phyloP scores from a whole-genome alignment of 2,329 filamentous ascomycete genomes.

The Colletotrichum viniferum region DNA sequence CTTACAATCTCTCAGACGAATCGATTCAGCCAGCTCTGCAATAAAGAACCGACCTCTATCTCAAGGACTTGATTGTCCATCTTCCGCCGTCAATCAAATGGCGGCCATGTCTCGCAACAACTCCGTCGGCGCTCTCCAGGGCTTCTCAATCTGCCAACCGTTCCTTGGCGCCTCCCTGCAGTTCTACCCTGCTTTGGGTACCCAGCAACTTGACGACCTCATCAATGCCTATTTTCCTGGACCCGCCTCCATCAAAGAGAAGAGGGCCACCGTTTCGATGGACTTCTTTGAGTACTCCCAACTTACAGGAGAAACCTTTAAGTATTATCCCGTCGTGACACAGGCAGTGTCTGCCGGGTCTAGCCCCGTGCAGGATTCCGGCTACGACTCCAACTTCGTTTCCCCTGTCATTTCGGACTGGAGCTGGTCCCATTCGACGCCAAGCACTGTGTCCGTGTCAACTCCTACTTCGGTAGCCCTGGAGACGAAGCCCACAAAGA shows the following conservation, averaged over 20 bases:
- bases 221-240: slow-evolving; percentile 63
- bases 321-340: slow-evolving; percentile 61
- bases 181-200: slow-evolving; percentile 70
- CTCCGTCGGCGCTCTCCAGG: slow-evolving; percentile 42
- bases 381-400: slow-evolving; percentile 48
- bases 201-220: slow-evolving; percentile 64
- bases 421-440: slow-evolving; percentile 47
- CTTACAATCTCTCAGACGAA: neutral
- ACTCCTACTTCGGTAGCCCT: slow-evolving; percentile 32
- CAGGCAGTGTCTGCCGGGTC: slow-evolving; percentile 50
- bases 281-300: slow-evolving; percentile 62
- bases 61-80: neutral
- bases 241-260: slow-evolving; percentile 58
- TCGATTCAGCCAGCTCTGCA: neutral
- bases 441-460: slow-evolving; percentile 31
- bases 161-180: slow-evolving; percentile 61
- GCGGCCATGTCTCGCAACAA: slow-evolving; percentile 40
- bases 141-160: slow-evolving; percentile 66
- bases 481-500: slow-evolving; percentile 28
- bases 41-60: neutral
- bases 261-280: slow-evolving; percentile 61
- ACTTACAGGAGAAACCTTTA: slow-evolving; percentile 61
- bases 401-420: slow-evolving; percentile 55
- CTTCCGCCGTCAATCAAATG: slow-evolving; percentile 26
- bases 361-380: slow-evolving; percentile 47